phyloP scores from a whole-genome alignment of 78 protist genomes.

The Dictyostelium intermedium region DNA sequence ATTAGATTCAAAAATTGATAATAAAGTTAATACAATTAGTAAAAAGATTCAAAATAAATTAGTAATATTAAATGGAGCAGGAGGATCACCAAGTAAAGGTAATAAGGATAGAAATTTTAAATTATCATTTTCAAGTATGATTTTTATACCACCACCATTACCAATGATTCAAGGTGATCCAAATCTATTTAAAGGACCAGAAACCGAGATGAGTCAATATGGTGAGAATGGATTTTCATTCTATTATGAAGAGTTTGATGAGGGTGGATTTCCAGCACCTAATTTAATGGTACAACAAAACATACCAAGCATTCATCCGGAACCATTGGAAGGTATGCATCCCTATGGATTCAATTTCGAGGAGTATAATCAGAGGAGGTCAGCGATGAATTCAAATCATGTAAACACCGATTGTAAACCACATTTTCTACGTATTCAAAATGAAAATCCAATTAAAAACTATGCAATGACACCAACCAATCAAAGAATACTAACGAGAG shows the following conservation, averaged over 20 bases:
- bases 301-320: constrained; percentile 24
- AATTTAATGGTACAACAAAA: neutral
- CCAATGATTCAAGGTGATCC: neutral
- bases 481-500: neutral
- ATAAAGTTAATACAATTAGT: constrained; percentile 9
- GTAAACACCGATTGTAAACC: constrained; percentile 21
- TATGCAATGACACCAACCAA: constrained; percentile 2
- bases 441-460: constrained; percentile 13
- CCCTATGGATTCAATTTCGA: constrained; percentile 31
- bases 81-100: neutral
- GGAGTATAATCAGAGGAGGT: neutral
- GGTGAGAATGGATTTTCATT: constrained; percentile 15
- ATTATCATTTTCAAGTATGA: neutral
- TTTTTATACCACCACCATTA: constrained; percentile 21
- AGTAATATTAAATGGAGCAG: neutral
- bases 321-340: constrained; percentile 52
- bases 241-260: constrained; percentile 57
- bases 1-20: neutral
- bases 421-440: constrained; percentile 1
- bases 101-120: neutral
- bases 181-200: neutral
- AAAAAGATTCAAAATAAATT: constrained; percentile 8
- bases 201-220: constrained; percentile 53
- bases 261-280: neutral
- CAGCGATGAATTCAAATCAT: neutral